A percentile compares a stretch with the other conserved stretches of the same genome.
These are phyloP conservation scores for Dendrocalamus latiflorus DNA, from an alignment of 202 grass and related monocot species.

Conservation along the genomic window DNA sequence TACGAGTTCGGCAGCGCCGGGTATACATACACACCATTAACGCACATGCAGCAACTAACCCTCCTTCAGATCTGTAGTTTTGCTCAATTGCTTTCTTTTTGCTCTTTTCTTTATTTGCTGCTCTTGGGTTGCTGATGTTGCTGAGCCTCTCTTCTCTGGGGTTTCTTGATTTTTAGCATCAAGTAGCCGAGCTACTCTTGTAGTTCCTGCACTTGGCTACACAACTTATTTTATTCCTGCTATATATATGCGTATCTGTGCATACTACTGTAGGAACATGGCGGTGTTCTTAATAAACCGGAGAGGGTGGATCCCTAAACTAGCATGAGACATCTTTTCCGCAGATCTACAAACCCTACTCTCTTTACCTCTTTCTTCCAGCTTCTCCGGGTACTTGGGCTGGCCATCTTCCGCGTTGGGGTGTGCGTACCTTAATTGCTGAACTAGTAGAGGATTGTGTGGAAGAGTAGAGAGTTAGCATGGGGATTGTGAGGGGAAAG, in stretches of 20 bases:
- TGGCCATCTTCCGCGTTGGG: constrained; percentile 23
- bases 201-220: constrained; percentile 4
- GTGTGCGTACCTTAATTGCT: constrained; percentile 15
- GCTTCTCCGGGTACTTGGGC: constrained; percentile 39
- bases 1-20: constrained; percentile 73
- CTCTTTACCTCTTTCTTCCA: constrained; percentile 43
- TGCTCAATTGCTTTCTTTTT: background rate
- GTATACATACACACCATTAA: background rate
- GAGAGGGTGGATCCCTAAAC: constrained; percentile 29
- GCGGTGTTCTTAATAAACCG: constrained; percentile 42
- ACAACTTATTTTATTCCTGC: constrained; percentile 44
- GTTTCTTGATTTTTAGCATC: constrained; percentile 4
- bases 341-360: constrained; percentile 44
- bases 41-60: background rate
- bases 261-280: constrained; percentile 37
- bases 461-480: constrained; percentile 6
- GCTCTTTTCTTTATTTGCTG: background rate
- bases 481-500: constrained; percentile 34
- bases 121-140: background rate
- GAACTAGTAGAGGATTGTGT: background rate
- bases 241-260: background rate
- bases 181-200: constrained; percentile 25
- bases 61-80: constrained; percentile 25
- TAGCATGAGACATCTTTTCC: constrained; percentile 35
- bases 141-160: background rate